These are phyloP conservation scores for Datura wrightii DNA, from an alignment of 257 asterid genomes.

Conservation along the genomic window DNA sequence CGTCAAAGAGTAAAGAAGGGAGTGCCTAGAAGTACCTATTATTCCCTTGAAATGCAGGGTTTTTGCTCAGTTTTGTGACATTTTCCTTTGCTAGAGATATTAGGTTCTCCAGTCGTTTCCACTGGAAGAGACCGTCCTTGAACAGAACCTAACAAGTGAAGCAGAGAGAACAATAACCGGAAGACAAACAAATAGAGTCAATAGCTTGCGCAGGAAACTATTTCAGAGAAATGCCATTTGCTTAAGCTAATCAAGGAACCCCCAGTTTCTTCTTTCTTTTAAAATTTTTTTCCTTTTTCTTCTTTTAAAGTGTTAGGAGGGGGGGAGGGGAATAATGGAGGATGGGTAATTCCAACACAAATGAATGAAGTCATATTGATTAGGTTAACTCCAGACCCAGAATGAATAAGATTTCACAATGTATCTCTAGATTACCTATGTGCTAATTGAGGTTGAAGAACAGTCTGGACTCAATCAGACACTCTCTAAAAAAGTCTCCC, in stretches of 20 bases:
- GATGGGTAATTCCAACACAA: conserved; percentile 1
- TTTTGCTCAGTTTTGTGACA: conserved; percentile 88
- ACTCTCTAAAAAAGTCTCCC: not conserved
- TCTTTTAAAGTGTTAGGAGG: not conserved
- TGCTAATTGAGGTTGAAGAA: conserved; percentile 11
- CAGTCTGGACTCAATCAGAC: not conserved
- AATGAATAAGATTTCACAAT: not conserved
- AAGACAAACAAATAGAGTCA: not conserved
- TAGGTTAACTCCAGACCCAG: not conserved
- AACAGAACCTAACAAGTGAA: conserved; percentile 77
- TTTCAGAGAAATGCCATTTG: conserved; percentile 15
- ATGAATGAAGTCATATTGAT: conserved; percentile 11
- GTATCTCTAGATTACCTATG: not conserved
- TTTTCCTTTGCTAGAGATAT: conserved; percentile 96
- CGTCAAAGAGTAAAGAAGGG: conserved; percentile 11
- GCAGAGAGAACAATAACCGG: conserved; percentile 21
- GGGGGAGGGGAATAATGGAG: not conserved
- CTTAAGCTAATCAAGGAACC: conserved; percentile 24
- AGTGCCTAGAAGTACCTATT: conserved; percentile 34
- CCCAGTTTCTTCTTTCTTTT: conserved; percentile 3
- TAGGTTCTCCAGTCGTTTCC: conserved; percentile 97
- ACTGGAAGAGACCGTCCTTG: conserved; percentile 97
- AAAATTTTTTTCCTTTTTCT: not conserved
- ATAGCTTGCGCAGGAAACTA: conserved; percentile 19
- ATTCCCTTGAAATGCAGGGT: conserved; percentile 81